Percentiles rank a stretch among this genome's conserved stretches.
phyloP scores from a whole-genome alignment of 441 rosid genomes.

The Viola pubescens region DNA sequence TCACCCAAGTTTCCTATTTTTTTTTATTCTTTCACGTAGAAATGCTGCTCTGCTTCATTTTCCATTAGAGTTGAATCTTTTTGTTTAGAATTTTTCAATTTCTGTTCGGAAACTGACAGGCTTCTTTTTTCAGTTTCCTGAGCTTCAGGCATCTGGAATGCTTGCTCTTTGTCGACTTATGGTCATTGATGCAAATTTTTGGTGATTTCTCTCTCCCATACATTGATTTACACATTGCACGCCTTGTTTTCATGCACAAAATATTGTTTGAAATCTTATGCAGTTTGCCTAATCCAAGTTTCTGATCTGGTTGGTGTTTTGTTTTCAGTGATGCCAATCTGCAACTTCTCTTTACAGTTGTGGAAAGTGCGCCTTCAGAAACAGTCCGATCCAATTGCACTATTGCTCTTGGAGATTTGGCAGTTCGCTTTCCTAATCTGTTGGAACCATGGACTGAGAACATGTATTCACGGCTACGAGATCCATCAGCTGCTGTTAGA shows the following conservation, averaged over 20 bases:
- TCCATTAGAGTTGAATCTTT: no score
- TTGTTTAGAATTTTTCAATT: not conserved
- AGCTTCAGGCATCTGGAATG: conserved; percentile 92
- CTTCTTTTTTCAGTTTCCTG: conserved; percentile 59
- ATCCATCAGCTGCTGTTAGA: conserved; percentile 76
- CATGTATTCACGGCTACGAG: conserved; percentile 79
- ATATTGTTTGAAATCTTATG: no score
- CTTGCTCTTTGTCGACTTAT: conserved; percentile 90
- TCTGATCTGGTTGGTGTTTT: conserved; percentile 14
- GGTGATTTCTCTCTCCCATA: conserved; percentile 41
- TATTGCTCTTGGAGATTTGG: conserved; percentile 94
- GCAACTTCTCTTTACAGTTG: conserved; percentile 96
- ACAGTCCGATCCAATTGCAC: conserved; percentile 95
- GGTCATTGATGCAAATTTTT: conserved; percentile 86
- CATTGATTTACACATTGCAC: conserved; percentile 2
- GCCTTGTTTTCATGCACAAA: no score
- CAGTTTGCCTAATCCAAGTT: conserved; percentile 16
- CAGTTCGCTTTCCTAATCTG: conserved; percentile 93
- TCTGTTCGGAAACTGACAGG: conserved; percentile 8
- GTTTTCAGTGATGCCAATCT: conserved; percentile 79
- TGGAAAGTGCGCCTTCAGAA: conserved; percentile 88
- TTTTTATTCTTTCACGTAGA: no score
- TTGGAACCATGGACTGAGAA: conserved; percentile 98
- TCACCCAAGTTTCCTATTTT: conserved; percentile 6
- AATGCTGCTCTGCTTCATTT: no score